Base-by-base conservation (phyloP, 345 rosid species). In the Alliaria petiolata region DNA sequence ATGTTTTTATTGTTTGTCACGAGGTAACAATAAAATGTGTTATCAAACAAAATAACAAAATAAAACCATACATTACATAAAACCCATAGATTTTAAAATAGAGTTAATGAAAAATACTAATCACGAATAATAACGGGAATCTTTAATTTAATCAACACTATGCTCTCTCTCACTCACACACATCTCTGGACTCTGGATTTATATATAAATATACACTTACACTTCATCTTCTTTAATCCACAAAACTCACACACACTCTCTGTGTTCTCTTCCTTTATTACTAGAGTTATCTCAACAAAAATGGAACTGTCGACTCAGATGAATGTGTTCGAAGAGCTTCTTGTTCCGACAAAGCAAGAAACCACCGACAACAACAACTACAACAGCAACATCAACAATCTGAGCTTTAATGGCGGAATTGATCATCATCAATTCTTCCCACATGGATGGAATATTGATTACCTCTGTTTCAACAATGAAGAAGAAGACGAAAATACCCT, bases 251-350 rank as follows among this genome's bases (percentile, higher is more conserved):
- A 51, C 60, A 15, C 52, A 44, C 57, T 3, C n/a, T 46, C 57
- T 65, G 52, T 71, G 50, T 51, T 59, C 42, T 67, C 51, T 34
- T 34, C 22, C 9, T 39, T 52, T 34, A 19, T 22, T 45, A n/a
- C 43, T 28, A 28, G 31, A 30, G 3, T 28, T 28, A 28, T 28
- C 4, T 28, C 31, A 4, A 5, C n/a, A 44, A 56, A 67, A 45
- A 84, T 88, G 98, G 98, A 92, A 85, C 86, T 89, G 9, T 62
- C 76, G 31, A 71, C 80, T 20, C 87, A 86, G 15, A 80, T 75
- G 81, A 89, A 85, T 67, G 81, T 86, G 84, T 79, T 82, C 58
- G 98, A 89, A 81, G 98, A 89, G 77, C 67, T 86, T 46, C 81
- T 85, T 61, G 81, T 76, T 80, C 85, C 89, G 65, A 81, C 85